Evolutionary conservation across 768 basidiomycete genomes (phyloP), one percentile per base, ranked within the genome.

Genomic region (Tricholoma bakamatsutake): DNA sequence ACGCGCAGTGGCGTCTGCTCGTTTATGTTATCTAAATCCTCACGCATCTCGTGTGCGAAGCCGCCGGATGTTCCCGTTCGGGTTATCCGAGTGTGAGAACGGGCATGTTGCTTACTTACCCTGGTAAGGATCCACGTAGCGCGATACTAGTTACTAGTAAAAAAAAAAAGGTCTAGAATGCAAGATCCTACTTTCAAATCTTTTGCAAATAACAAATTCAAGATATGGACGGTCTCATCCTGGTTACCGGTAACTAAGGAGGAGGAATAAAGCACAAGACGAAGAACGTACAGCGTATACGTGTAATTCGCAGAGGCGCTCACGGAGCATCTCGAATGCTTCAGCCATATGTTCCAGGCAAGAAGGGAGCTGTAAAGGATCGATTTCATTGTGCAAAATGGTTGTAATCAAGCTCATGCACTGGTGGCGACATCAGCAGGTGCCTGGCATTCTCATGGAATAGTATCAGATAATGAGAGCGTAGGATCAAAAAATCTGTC

Each of bases 221-320:
- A 59, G n/a, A 62, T 50, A 34, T 52, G 57, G 24, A 43, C 33
- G 12, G 55, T 60, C 37, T 62, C 57, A 56, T 60, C 30, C 13
- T n/a, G 13, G 5, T n/a, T 10, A 27, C 18, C 12, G 10, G 43
- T 31, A 9, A 17, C 12, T 35, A 39, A 40, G 28, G n/a, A 31
- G 18, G 9, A 18, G 21, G 2, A 24, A 10, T 49, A 33, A 47
- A 10, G 11, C 10, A 15, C 34, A n/a, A 18, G n/a, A 21, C 17
- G 31, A 37, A 45, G 13, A 33, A 52, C 63, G 42, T 12, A 60
- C 63, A 5, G 59, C 60, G 43, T 62, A 62, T 49, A 62, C 59
- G 13, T 59, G 55, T 33, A 62, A 64, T 27, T 64, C 61, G 31
- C 45, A 12, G 17, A 64, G 42, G 1, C 61, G 56, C 18, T 60